These are phyloP conservation scores for Peronospora farinosa DNA, from an alignment of 352 stramenopile species.

Conservation along the genomic window DNA sequence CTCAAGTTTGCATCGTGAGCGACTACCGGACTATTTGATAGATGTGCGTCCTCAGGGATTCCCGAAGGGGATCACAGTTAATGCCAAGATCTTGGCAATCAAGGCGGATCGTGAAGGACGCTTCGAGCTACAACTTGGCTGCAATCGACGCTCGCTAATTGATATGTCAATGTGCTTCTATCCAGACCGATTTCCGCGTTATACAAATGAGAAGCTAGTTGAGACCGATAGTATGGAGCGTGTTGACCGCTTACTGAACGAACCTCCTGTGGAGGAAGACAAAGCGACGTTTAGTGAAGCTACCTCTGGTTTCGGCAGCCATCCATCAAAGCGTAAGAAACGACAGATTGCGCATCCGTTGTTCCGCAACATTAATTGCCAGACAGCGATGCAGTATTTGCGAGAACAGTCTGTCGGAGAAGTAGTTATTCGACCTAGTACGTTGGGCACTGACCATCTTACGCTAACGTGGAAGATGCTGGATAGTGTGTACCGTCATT, in stretches of 20 bases:
- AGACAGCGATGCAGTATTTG: slow-evolving; percentile 73
- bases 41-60: slow-evolving; percentile 58
- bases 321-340: slow-evolving; percentile 72
- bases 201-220: slow-evolving; percentile 47
- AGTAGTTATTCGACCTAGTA: slow-evolving; percentile 82
- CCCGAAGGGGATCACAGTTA: slow-evolving; percentile 82
- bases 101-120: slow-evolving; percentile 66
- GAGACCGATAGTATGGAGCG: slow-evolving; percentile 62
- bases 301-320: slow-evolving; percentile 22
- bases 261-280: slow-evolving; percentile 65
- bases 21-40: slow-evolving; percentile 72
- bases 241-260: slow-evolving; percentile 73
- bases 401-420: slow-evolving; percentile 74
- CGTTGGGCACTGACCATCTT: slow-evolving; percentile 74
- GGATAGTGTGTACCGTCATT: slow-evolving; percentile 81
- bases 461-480: slow-evolving; percentile 88
- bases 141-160: slow-evolving; percentile 65
- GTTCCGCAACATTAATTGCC: slow-evolving; percentile 86
- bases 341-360: slow-evolving; percentile 79
- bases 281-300: slow-evolving; percentile 44
- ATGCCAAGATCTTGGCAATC: slow-evolving; percentile 74
- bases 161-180: slow-evolving; percentile 73
- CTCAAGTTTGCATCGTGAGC: slow-evolving; percentile 65
- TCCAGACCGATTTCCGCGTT: slow-evolving; percentile 46
- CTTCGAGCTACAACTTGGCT: slow-evolving; percentile 72